Evolutionary conservation across 2,329 filamentous ascomycete species (phyloP), one percentile per base, ranked within the genome.

Genomic region (Scedosporium dehoogii): DNA sequence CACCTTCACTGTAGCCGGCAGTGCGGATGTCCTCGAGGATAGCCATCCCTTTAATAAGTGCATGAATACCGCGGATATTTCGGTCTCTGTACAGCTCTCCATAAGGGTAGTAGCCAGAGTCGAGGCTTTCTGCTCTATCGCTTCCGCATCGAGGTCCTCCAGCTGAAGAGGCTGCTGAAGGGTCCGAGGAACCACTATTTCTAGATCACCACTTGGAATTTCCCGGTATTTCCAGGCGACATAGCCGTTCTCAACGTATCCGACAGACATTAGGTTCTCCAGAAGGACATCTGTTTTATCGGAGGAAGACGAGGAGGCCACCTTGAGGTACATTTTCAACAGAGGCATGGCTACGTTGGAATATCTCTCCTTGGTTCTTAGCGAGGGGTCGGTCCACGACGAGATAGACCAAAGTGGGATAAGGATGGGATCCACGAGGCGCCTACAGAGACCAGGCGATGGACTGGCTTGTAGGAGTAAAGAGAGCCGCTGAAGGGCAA

Each of bases 391-490:
- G 1, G 73, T 68, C 78, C 84, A 85, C 4, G 81, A 82, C 0
- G 82, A 75, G 16, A 90, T 69, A 1, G 80, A 76, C 88, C 88
- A 91, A 0, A 91, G 73, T 1, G 86, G 81, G 4, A 85, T 71
- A 2, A 88, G 67, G 2, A 89, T 69, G 0, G 83, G 83, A 2
- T 76, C 74, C 2, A 90, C 71, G 0, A 91, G 74, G 59, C 88
- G 78, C 65, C 80, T 85, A 55, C 85, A 82, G 9, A 90, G 73
- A 0, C 85, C 85, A 0, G 86, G 84, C 62, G 89, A 87, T 0
- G 86, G 86, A 68, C 88, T 87, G 0, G 85, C 87, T 21, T 82
- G 75, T 1, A 86, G 70, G 1, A 91, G 72, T 0, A 79, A 76
- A 42, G 76, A 78, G 0, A 91, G 71, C 16, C 86, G 79, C 38